These are phyloP conservation scores for Pseudocercospora crystallina DNA, from an alignment of 2,329 filamentous ascomycete species.

Conservation along the genomic window DNA sequence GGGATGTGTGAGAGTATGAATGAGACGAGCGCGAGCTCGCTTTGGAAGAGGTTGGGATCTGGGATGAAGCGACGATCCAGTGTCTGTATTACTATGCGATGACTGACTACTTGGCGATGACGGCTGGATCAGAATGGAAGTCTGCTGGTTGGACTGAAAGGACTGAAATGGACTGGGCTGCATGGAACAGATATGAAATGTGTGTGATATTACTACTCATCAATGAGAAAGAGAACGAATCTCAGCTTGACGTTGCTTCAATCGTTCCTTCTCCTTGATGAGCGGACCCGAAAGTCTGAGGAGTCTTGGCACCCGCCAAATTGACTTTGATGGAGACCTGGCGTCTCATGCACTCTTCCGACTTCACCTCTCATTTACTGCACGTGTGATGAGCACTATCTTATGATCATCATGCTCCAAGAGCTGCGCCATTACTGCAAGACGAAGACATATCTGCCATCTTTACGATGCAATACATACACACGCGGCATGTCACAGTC, in stretches of 20 bases:
- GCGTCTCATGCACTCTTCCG: too few species aligned
- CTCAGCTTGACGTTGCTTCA: neutral
- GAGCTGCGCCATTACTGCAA: too few species aligned
- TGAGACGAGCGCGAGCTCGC: slow-evolving; percentile 8
- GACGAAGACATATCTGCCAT: too few species aligned
- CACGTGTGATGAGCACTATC: too few species aligned
- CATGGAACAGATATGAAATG: neutral
- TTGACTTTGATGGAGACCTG: neutral
- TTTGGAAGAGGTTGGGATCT: slow-evolving; percentile 4
- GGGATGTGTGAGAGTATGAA: slow-evolving; percentile 7
- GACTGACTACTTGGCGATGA: slow-evolving; percentile 1
- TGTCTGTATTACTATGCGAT: slow-evolving; percentile 9
- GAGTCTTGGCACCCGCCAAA: neutral
- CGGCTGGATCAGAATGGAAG: neutral
- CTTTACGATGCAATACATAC: too few species aligned
- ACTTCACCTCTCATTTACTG: too few species aligned
- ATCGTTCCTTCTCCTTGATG: neutral
- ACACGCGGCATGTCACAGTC: too few species aligned
- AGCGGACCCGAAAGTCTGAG: neutral
- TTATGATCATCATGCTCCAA: too few species aligned
- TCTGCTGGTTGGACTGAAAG: slow-evolving; percentile 14
- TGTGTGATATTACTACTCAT: neutral
- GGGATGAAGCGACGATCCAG: neutral
- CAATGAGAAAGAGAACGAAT: too few species aligned
- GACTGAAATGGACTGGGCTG: neutral